phyloP scores from a whole-genome alignment of 495 filamentous ascomycete genomes.

The Letharia columbiana region DNA sequence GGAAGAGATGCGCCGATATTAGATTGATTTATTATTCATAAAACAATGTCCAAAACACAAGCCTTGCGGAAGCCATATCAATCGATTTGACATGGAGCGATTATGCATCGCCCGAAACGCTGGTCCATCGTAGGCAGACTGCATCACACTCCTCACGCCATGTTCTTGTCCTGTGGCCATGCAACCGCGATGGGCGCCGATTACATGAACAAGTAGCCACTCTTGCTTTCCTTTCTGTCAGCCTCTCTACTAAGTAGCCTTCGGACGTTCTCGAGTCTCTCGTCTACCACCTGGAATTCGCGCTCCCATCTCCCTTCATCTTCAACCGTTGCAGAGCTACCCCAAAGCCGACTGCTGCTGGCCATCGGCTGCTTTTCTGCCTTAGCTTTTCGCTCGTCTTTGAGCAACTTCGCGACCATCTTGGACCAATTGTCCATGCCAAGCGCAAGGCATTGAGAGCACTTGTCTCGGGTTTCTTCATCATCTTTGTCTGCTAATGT shows the following conservation, averaged over 20 bases:
- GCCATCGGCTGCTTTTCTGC: constrained; percentile 30
- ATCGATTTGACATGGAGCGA: neutral
- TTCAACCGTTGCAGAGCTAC: constrained; percentile 18
- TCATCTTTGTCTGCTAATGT: constrained; percentile 31
- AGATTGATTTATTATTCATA: neutral
- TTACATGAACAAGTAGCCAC: neutral
- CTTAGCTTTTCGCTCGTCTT: constrained; percentile 40
- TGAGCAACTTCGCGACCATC: constrained; percentile 56
- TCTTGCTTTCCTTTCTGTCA: constrained; percentile 6
- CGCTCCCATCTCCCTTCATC: constrained; percentile 21
- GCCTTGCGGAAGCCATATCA: neutral
- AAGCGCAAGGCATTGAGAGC: constrained; percentile 62
- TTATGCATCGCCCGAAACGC: neutral
- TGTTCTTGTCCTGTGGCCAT: neutral
- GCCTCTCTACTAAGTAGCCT: constrained; percentile 12
- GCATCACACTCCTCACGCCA: neutral
- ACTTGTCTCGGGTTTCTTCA: constrained; percentile 41
- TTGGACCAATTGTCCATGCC: constrained; percentile 65
- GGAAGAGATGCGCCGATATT: neutral
- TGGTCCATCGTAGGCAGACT: neutral
- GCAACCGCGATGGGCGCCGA: neutral
- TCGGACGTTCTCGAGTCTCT: constrained; percentile 18
- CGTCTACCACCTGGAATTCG: constrained; percentile 19
- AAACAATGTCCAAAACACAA: neutral
- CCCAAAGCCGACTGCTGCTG: constrained; percentile 43